These are phyloP conservation scores for Populus alba DNA, from an alignment of 345 rosid genomes.

Conservation along the genomic window DNA sequence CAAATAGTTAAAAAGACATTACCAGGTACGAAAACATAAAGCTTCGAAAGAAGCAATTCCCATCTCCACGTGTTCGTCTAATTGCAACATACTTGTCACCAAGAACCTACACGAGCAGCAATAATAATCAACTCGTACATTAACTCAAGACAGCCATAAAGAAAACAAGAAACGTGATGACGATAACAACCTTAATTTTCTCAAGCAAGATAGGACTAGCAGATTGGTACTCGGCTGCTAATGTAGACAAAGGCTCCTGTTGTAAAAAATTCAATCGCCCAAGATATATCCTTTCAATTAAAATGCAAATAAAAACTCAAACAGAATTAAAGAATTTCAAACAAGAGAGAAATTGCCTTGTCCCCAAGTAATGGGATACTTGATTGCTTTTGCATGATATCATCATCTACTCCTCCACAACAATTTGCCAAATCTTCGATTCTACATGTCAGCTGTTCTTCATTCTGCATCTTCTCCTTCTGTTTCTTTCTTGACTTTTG, in stretches of 20 bases:
- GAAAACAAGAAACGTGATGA: not conserved
- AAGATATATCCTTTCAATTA: not conserved
- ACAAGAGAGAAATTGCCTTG: constrained; percentile 41
- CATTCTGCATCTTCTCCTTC: constrained; percentile 24
- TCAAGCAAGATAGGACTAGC: constrained; percentile 87
- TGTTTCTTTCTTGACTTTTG: not conserved
- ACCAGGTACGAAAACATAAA: constrained; percentile 97
- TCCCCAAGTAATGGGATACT: constrained; percentile 67
- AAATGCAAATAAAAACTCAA: not conserved
- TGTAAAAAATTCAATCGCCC: constrained; percentile 6
- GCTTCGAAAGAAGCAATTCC: constrained; percentile 95
- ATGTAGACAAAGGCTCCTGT: constrained; percentile 84
- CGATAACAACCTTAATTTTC: constrained; percentile 72
- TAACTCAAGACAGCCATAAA: not conserved
- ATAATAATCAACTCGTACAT: not conserved
- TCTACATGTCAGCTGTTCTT: constrained; percentile 3
- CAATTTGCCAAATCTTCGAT: constrained; percentile 17
- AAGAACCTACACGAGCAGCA: constrained; percentile 49
- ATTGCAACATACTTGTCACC: constrained; percentile 65
- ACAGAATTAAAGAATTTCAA: not conserved
- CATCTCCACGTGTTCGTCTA: constrained; percentile 94
- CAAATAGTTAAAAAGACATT: constrained; percentile 19
- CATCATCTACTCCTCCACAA: constrained; percentile 34
- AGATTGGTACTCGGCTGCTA: constrained; percentile 79
- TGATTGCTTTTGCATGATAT: constrained; percentile 49